Conservation (phyloP, 192 early-diverging fungal genomes). For the Powellomyces hirtus region DNA sequence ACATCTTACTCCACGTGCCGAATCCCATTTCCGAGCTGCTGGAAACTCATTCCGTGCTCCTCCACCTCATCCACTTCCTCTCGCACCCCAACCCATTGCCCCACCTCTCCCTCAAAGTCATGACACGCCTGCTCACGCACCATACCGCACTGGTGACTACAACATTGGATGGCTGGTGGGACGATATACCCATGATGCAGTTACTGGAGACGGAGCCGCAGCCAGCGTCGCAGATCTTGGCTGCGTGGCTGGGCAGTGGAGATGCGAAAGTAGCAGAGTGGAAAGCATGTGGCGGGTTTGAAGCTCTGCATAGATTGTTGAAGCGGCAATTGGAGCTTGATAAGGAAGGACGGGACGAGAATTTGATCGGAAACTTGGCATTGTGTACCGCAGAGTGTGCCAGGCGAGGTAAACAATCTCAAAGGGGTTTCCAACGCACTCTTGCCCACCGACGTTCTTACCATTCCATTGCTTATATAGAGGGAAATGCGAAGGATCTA, state of each 20-base stretch:
- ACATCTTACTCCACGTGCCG: neutral
- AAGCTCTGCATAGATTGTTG: neutral
- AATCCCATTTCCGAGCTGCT: neutral
- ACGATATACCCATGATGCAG: constrained; percentile 18
- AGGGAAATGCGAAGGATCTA: neutral
- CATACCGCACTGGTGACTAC: neutral
- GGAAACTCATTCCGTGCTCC: constrained; percentile 1
- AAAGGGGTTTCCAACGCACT: neutral
- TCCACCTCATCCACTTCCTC: neutral
- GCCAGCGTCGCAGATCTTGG: constrained; percentile 4
- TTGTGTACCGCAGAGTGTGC: constrained; percentile 22
- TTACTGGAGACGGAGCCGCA: neutral
- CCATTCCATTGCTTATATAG: neutral
- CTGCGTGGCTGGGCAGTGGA: constrained; percentile 10
- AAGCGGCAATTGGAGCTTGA: neutral
- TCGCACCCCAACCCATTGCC: neutral
- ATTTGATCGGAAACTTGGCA: constrained; percentile 13
- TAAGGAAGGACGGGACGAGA: neutral
- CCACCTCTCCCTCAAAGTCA: neutral
- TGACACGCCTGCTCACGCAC: neutral
- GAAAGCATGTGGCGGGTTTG: constrained; percentile 8
- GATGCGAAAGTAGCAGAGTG: constrained; percentile 15
- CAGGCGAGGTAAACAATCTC: neutral
- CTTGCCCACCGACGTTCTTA: too few relatives aligned
- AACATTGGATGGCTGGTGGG: constrained; percentile 31